These are phyloP conservation scores for Phaseolus lunatus DNA, from an alignment of 306 rosid genomes.

Conservation along the genomic window DNA sequence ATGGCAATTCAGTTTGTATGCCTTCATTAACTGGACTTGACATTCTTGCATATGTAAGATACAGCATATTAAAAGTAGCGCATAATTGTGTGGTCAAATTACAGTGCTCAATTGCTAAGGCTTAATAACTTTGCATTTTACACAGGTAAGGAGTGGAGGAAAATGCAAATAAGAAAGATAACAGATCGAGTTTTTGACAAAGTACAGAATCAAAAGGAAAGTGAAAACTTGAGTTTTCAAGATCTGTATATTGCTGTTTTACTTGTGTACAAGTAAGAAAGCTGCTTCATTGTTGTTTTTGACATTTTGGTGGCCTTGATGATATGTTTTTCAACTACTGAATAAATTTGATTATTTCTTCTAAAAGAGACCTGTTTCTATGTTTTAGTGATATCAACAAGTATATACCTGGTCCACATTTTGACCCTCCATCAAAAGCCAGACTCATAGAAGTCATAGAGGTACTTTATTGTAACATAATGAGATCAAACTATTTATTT, in stretches of 20 bases:
- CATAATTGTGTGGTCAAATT: neutral
- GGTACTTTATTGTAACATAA: constrained; percentile 61
- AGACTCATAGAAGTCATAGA: constrained; percentile 54
- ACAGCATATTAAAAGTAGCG: neutral
- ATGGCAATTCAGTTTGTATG: constrained; percentile 15
- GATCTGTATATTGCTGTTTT: constrained; percentile 85
- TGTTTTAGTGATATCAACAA: constrained; percentile 83
- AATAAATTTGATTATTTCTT: neutral
- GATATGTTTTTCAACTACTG: constrained; percentile 8
- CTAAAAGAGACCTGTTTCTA: constrained; percentile 30
- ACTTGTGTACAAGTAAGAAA: constrained; percentile 85
- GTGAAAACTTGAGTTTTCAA: constrained; percentile 63
- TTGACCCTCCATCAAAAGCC: constrained; percentile 81
- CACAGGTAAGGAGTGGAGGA: constrained; percentile 82
- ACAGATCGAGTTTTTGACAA: constrained; percentile 63
- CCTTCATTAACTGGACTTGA: neutral
- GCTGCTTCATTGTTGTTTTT: constrained; percentile 7
- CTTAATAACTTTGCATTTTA: constrained; percentile 23
- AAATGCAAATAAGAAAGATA: constrained; percentile 64
- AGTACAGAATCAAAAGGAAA: constrained; percentile 43
- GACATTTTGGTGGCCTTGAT: constrained; percentile 14
- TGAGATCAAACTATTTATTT: constrained; percentile 33
- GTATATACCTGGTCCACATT: constrained; percentile 80
- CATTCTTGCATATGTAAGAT: constrained; percentile 2
- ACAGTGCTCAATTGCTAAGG: neutral